Percentiles rank a stretch among this genome's conserved stretches.
These are phyloP conservation scores for Moniliophthora roreri DNA, from an alignment of 1,284 basidiomycete species.

Conservation along the genomic window DNA sequence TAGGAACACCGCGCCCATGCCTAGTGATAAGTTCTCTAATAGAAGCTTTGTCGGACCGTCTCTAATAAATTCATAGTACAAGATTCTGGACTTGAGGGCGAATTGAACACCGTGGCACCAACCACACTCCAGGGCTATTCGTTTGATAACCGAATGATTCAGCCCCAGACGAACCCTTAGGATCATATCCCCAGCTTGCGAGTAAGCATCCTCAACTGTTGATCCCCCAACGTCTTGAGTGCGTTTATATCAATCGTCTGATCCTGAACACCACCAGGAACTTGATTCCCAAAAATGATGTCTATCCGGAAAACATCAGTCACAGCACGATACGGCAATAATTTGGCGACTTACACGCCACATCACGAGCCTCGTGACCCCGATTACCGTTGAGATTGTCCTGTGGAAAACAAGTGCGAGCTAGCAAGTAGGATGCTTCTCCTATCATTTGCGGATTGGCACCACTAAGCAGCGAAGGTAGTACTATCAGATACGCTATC, in stretches of 20 bases:
- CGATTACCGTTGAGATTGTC: conserved; percentile 16
- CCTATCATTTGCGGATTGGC: conserved; percentile 23
- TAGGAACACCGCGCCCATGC: too few relatives aligned
- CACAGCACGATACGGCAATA: too few relatives aligned
- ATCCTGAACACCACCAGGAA: conserved; percentile 11
- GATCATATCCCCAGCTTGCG: too few relatives aligned
- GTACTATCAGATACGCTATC: not conserved
- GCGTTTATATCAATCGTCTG: conserved; percentile 15
- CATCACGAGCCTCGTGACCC: conserved; percentile 20
- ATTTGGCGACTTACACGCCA: conserved; percentile 21
- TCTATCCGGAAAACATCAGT: conserved; percentile 10
- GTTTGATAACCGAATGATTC: too few relatives aligned
- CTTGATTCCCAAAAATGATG: conserved; percentile 14
- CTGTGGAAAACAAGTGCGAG: conserved; percentile 22
- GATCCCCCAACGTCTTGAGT: conserved; percentile 14
- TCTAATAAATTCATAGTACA: too few relatives aligned
- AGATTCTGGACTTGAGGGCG: too few relatives aligned
- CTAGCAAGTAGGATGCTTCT: conserved; percentile 23
- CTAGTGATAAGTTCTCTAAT: too few relatives aligned
- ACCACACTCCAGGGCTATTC: too few relatives aligned
- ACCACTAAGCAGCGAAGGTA: conserved; percentile 11
- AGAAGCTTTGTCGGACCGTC: too few relatives aligned
- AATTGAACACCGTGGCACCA: too few relatives aligned
- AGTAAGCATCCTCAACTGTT: too few relatives aligned
- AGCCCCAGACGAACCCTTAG: too few relatives aligned